Conservation (phyloP, 345 rosid genomes). For the Mallotus nudiflorus region DNA sequence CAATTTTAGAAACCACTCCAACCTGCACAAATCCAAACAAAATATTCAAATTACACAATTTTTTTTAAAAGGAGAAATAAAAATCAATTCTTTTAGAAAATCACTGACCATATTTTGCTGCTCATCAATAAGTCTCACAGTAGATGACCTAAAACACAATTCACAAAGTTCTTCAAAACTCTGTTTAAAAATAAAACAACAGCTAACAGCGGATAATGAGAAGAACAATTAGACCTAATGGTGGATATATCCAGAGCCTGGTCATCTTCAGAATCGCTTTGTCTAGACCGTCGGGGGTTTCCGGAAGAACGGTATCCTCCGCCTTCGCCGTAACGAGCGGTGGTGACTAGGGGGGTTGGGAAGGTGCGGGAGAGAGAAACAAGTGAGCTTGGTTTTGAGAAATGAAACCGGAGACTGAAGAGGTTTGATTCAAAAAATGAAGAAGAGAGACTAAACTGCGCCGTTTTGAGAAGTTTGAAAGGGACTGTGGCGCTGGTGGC, state of each 20-base stretch:
- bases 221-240: slow-evolving; percentile 42
- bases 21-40: slow-evolving; percentile 44
- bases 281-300: slow-evolving; percentile 43
- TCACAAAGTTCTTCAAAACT: background rate
- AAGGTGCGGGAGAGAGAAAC: slow-evolving; percentile 22
- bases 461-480: slow-evolving; percentile 37
- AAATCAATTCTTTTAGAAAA: too few relatives aligned
- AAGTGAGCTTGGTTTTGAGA: slow-evolving; percentile 19
- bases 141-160: slow-evolving; percentile 53
- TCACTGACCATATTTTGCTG: slow-evolving; percentile 78
- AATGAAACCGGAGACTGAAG: slow-evolving; percentile 44
- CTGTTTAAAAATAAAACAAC: background rate
- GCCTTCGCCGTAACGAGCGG: slow-evolving; percentile 60
- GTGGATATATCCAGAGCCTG: slow-evolving; percentile 61
- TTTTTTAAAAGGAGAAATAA: background rate
- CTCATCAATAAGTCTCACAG: slow-evolving; percentile 76
- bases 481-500: slow-evolving; percentile 44
- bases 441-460: slow-evolving; percentile 21
- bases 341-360: slow-evolving; percentile 32
- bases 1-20: slow-evolving; percentile 70
- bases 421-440: slow-evolving; percentile 48
- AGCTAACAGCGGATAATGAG: too few relatives aligned
- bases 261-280: slow-evolving; percentile 50
- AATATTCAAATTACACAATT: background rate
- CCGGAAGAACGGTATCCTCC: slow-evolving; percentile 55